A percentile compares a stretch with the other conserved stretches of the same genome.
Conservation (phyloP, 2,329 filamentous ascomycete genomes). For the Apiospora saccharicola region DNA sequence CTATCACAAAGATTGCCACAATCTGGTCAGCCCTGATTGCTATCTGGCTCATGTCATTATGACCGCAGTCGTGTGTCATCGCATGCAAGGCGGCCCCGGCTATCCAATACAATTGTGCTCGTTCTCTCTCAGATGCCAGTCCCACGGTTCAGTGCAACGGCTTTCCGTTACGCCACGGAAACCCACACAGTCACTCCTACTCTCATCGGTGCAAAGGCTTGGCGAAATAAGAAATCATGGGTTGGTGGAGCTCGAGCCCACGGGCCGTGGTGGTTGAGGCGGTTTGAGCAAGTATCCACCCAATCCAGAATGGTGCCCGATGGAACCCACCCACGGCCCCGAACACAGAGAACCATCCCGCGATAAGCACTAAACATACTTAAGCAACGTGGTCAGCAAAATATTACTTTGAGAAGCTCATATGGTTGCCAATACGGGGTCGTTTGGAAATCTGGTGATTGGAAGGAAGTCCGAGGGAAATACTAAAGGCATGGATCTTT, state of each 20-base stretch:
- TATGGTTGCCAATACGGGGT: no score
- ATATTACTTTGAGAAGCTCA: no score
- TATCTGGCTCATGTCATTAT: no score
- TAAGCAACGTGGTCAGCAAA: not conserved
- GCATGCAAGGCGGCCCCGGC: not conserved
- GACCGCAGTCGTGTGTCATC: no score
- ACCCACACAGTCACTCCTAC: not conserved
- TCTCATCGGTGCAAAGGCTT: not conserved
- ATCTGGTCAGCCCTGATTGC: no score
- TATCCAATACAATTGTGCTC: not conserved
- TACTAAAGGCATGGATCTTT: no score
- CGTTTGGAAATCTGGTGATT: no score
- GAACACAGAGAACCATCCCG: not conserved
- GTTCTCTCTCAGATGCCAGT: not conserved
- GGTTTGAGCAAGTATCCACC: conserved; percentile 9
- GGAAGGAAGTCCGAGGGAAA: no score
- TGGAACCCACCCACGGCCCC: not conserved
- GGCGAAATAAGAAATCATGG: not conserved
- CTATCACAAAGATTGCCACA: no score
- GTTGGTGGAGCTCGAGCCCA: not conserved
- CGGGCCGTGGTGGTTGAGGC: not conserved
- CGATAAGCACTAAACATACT: not conserved
- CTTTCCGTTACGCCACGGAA: not conserved
- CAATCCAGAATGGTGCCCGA: not conserved
- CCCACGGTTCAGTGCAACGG: not conserved